Percentiles rank a stretch among this genome's conserved stretches.
phyloP scores from a whole-genome alignment of 257 asterid species.

The Leonotis leonurus region DNA sequence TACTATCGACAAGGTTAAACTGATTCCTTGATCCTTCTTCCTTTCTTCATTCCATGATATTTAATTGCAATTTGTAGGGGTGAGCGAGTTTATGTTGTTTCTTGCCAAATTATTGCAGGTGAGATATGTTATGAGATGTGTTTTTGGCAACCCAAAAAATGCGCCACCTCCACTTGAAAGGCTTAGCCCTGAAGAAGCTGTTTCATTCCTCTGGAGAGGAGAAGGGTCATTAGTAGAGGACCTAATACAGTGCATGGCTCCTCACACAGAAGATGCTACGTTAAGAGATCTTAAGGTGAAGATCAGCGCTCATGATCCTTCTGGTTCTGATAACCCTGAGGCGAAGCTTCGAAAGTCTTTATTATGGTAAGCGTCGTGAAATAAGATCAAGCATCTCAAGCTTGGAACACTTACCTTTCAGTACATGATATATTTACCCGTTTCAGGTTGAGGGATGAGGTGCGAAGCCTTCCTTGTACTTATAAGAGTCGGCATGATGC shows the following conservation, averaged over 20 bases:
- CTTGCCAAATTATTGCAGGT: constrained; percentile 46
- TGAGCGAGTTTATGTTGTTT: background rate
- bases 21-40: constrained; percentile 3
- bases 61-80: background rate
- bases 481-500: constrained; percentile 94
- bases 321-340: constrained; percentile 55
- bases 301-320: constrained; percentile 78
- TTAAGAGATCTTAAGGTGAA: constrained; percentile 68
- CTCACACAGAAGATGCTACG: constrained; percentile 71
- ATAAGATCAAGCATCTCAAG: constrained; percentile 1
- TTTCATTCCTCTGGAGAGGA: constrained; percentile 78
- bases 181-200: constrained; percentile 68
- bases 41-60: background rate
- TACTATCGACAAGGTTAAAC: constrained; percentile 83
- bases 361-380: constrained; percentile 55
- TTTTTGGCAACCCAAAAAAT: constrained; percentile 84
- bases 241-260: constrained; percentile 67
- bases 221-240: constrained; percentile 90
- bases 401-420: background rate
- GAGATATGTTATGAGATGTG: constrained; percentile 91
- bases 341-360: constrained; percentile 66
- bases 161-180: constrained; percentile 96
- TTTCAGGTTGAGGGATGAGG: constrained; percentile 95
- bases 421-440: constrained; percentile 4
- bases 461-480: constrained; percentile 83